Evolutionary conservation across 2,329 filamentous ascomycete genomes (phyloP).

Genomic region (Phaeosphaeria sp.): DNA sequence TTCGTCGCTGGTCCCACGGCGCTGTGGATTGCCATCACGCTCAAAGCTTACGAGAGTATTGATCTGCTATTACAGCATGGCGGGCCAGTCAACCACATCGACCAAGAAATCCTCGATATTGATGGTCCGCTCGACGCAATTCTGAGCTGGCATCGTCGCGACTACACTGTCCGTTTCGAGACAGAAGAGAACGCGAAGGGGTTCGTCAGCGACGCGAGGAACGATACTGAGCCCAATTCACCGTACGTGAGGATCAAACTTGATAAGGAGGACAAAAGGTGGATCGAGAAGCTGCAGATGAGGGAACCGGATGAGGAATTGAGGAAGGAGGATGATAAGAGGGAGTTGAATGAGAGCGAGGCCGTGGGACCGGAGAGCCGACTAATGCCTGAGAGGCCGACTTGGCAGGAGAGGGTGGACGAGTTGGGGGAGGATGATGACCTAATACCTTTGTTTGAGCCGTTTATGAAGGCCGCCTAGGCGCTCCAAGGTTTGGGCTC

Average conservation of each 20-base stretch:
- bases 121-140: conserved; percentile 5
- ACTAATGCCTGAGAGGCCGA: neutral
- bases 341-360: neutral
- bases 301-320: neutral
- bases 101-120: conserved; percentile 9
- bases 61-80: conserved; percentile 8
- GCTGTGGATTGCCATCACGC: conserved; percentile 4
- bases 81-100: conserved; percentile 11
- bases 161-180: neutral
- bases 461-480: neutral
- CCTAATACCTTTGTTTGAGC: neutral
- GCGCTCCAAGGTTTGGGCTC: too few relatives aligned
- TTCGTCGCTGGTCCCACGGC: conserved; percentile 10
- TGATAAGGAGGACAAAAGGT: neutral
- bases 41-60: conserved; percentile 2
- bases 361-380: neutral
- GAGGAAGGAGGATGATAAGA: neutral
- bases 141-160: neutral
- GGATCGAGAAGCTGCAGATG: neutral
- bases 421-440: neutral
- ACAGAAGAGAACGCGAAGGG: neutral
- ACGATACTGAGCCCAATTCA: neutral
- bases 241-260: neutral
- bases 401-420: neutral
- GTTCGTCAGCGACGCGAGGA: neutral